Percentiles rank a stretch among this genome's conserved stretches.
Conservation (phyloP, 495 filamentous ascomycete genomes). For the Xylaria castorea region DNA sequence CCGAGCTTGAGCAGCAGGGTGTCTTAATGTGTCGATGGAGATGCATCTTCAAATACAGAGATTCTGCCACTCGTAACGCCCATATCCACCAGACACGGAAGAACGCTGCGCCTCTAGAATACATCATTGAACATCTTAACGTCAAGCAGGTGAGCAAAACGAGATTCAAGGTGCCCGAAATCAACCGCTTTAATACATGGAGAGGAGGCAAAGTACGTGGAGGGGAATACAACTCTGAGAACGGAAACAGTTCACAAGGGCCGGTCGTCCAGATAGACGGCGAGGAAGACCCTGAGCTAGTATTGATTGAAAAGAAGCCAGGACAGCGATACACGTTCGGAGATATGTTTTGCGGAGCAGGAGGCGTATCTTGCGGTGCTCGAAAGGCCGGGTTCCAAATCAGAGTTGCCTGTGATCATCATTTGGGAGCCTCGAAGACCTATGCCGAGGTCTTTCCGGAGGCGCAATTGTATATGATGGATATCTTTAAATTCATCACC, state of each 20-base stretch:
- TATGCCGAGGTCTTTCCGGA: slow-evolving; percentile 66
- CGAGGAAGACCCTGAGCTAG: slow-evolving; percentile 6
- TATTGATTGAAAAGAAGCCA: slow-evolving; percentile 28
- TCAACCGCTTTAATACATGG: slow-evolving; percentile 43
- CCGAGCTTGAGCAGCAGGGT: slow-evolving; percentile 38
- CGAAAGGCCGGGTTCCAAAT: slow-evolving; percentile 64
- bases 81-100: not conserved
- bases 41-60: slow-evolving; percentile 36
- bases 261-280: slow-evolving; percentile 18
- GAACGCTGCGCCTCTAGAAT: slow-evolving; percentile 40
- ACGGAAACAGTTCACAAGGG: not conserved
- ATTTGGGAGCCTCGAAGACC: slow-evolving; percentile 59
- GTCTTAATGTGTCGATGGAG: slow-evolving; percentile 51
- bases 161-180: slow-evolving; percentile 30
- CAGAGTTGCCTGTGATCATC: slow-evolving; percentile 69
- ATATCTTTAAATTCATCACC: slow-evolving; percentile 57
- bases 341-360: slow-evolving; percentile 79
- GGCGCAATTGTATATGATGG: slow-evolving; percentile 49
- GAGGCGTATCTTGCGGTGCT: slow-evolving; percentile 77
- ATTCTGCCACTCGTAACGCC: slow-evolving; percentile 23
- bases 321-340: slow-evolving; percentile 66
- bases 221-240: slow-evolving; percentile 37
- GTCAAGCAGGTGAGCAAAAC: slow-evolving; percentile 38
- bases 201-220: slow-evolving; percentile 47
- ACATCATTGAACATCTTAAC: slow-evolving; percentile 35